Evolutionary conservation across 225 moss, liverwort and hornwort species (phyloP).

Genomic region (Bryum argenteum): DNA sequence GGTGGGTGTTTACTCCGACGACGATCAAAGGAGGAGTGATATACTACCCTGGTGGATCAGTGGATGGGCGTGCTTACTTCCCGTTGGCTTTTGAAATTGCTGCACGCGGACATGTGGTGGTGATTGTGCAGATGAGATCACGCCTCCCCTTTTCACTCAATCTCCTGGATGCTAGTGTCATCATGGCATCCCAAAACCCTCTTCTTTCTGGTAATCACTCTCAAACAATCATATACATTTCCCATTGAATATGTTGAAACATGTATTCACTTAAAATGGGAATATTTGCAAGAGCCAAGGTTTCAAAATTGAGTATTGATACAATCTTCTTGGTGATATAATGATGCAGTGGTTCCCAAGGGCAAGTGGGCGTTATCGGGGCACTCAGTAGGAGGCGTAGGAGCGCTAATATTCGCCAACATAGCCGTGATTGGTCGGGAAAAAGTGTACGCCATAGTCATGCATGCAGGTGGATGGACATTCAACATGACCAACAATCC

Average conservation of each 20-base stretch:
- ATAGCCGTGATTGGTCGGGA: neutral
- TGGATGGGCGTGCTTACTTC: constrained; percentile 62
- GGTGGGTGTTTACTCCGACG: constrained; percentile 68
- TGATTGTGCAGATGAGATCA: constrained; percentile 43
- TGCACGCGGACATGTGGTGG: constrained; percentile 68
- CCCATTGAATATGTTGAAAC: no score
- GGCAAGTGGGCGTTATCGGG: constrained; percentile 64
- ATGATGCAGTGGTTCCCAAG: constrained; percentile 37
- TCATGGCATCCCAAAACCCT: constrained; percentile 47
- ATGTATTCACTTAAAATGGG: no score
- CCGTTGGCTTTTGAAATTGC: constrained; percentile 69
- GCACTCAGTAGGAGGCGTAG: constrained; percentile 49
- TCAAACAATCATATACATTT: no score
- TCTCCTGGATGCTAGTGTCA: constrained; percentile 39
- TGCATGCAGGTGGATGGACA: constrained; percentile 39
- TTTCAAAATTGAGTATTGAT: no score
- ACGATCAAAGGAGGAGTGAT: constrained; percentile 54
- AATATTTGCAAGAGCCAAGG: no score
- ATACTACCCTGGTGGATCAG: constrained; percentile 51
- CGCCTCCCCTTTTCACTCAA: neutral
- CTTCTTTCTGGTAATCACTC: constrained; percentile 52
- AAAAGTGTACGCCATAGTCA: constrained; percentile 25
- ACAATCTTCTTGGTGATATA: no score
- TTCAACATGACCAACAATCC: constrained; percentile 29
- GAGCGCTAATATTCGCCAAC: neutral